Evolutionary conservation across 192 early-diverging fungal species (phyloP).

Genomic region (Haplosporangium gracile): DNA sequence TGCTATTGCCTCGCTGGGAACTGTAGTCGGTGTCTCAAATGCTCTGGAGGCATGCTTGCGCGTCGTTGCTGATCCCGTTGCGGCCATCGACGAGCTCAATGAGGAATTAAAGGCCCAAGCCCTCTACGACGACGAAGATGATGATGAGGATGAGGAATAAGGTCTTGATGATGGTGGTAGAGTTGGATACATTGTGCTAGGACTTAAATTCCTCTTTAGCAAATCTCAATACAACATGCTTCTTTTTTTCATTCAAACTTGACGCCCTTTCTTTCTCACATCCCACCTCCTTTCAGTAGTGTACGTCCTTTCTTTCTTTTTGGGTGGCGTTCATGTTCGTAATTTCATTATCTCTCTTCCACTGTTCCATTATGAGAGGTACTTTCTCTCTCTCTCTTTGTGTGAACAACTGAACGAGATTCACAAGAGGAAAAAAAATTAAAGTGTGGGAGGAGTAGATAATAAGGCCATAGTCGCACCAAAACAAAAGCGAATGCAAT

Average conservation of each 20-base stretch:
- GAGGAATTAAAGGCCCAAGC: slow-evolving; percentile 26
- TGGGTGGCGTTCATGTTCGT: not conserved
- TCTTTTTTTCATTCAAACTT: not conserved
- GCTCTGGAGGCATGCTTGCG: slow-evolving; percentile 42
- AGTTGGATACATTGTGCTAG: not conserved
- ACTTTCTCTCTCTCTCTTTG: not conserved
- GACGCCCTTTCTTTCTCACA: not conserved
- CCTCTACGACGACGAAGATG: not conserved
- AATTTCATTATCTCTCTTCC: not conserved
- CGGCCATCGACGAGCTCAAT: slow-evolving; percentile 27
- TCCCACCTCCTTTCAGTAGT: not conserved
- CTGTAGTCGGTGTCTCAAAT: slow-evolving; percentile 18
- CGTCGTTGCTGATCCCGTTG: slow-evolving; percentile 23
- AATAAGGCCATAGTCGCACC: not conserved
- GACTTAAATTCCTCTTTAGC: not conserved
- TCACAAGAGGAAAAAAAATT: not conserved
- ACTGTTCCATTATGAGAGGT: not conserved
- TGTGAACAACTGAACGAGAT: not conserved
- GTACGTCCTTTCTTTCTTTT: not conserved
- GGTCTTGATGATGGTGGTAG: too few species aligned
- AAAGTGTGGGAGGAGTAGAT: not conserved
- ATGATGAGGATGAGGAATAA: not conserved
- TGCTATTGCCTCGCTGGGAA: slow-evolving; percentile 11
- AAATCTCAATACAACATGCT: not conserved
- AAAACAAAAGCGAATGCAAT: not conserved